These are phyloP conservation scores for Tylopilus rubrobrunneus DNA, from an alignment of 768 basidiomycete genomes.

Conservation along the genomic window DNA sequence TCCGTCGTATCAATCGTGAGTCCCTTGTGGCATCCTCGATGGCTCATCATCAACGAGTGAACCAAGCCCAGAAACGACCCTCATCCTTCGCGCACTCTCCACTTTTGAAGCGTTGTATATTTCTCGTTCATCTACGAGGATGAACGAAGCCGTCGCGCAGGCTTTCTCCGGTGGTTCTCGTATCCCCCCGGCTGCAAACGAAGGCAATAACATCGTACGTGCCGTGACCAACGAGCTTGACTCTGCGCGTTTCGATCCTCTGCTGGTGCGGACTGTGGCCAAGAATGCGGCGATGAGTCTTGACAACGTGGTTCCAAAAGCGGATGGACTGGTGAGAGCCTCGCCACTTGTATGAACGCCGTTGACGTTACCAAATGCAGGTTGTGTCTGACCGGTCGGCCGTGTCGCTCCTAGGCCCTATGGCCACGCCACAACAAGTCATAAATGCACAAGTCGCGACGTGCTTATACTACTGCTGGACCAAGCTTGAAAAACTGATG, in stretches of 20 bases:
- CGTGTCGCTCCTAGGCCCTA: constrained; percentile 67
- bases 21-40: constrained; percentile 1
- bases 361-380: constrained; percentile 34
- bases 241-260: constrained; percentile 57
- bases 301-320: constrained; percentile 60
- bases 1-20: constrained; percentile 77
- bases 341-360: not conserved
- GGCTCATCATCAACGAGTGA: not conserved
- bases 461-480: constrained; percentile 43
- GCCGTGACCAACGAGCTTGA: constrained; percentile 80
- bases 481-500: constrained; percentile 21
- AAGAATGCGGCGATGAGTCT: constrained; percentile 65
- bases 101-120: constrained; percentile 88
- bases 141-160: constrained; percentile 77
- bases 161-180: constrained; percentile 72
- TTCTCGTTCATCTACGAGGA: constrained; percentile 72
- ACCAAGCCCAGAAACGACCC: constrained; percentile 82
- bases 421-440: constrained; percentile 74
- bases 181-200: constrained; percentile 65
- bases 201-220: constrained; percentile 75
- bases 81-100: constrained; percentile 79
- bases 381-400: constrained; percentile 69
- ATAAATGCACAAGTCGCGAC: constrained; percentile 76
- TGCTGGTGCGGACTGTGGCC: constrained; percentile 77
- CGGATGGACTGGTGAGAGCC: constrained; percentile 63